These are phyloP conservation scores for Plenodomus lindquistii DNA, from an alignment of 2,329 filamentous ascomycete genomes.

Conservation along the genomic window DNA sequence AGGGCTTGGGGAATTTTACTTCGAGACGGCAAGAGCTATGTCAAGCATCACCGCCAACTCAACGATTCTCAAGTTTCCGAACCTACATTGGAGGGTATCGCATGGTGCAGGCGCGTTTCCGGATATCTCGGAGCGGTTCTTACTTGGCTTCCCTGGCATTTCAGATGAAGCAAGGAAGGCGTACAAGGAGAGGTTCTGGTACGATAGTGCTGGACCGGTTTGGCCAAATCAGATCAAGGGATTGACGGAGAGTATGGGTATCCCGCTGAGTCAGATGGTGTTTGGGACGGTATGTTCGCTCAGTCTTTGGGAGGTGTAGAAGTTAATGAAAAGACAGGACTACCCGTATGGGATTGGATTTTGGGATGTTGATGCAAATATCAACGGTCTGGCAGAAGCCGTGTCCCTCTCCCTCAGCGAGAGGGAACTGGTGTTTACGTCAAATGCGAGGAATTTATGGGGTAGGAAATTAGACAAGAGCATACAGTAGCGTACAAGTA, in stretches of 20 bases:
- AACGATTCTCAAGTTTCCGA: constrained; percentile 33
- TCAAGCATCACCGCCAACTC: constrained; percentile 36
- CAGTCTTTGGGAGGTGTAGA: neutral
- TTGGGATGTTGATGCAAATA: constrained; percentile 42
- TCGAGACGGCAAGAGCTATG: constrained; percentile 42
- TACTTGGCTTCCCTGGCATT: constrained; percentile 35
- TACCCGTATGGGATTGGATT: constrained; percentile 46
- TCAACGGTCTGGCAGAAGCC: constrained; percentile 29
- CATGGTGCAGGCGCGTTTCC: constrained; percentile 45
- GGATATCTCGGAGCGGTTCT: constrained; percentile 40
- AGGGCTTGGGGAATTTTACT: constrained; percentile 44
- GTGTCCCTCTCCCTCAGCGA: constrained; percentile 23
- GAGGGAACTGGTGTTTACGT: constrained; percentile 32
- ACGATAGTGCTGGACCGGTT: constrained; percentile 44
- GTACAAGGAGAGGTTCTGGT: constrained; percentile 41
- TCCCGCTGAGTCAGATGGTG: constrained; percentile 36
- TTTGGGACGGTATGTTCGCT: constrained; percentile 45
- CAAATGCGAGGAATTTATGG: constrained; percentile 35
- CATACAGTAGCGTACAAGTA: too few species aligned
- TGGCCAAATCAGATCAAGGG: constrained; percentile 44
- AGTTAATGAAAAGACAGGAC: constrained; percentile 21
- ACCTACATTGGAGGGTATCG: constrained; percentile 39
- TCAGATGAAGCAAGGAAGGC: constrained; percentile 30
- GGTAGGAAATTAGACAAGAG: constrained; percentile 19
- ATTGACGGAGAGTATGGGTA: constrained; percentile 35